Conservation (phyloP, 441 rosid genomes). For the Adansonia rubrostipa region DNA sequence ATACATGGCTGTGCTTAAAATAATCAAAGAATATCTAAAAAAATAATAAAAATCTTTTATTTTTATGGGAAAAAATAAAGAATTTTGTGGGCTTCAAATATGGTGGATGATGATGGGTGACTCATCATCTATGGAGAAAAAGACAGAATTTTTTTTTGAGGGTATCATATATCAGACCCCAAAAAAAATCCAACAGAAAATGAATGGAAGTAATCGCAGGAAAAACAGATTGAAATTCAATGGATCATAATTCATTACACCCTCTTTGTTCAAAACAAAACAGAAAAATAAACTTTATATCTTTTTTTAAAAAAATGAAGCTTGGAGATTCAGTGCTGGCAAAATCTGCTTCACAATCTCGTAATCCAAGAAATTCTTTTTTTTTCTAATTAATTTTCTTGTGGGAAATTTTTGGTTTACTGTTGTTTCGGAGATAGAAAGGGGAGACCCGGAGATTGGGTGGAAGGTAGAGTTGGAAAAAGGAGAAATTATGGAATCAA, state of each 20-base stretch:
- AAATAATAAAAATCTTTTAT: neutral
- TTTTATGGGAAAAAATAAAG: conserved; percentile 2
- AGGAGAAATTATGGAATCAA: neutral
- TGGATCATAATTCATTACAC: conserved; percentile 40
- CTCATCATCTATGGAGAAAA: conserved; percentile 27
- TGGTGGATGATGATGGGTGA: conserved; percentile 21
- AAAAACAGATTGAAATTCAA: conserved; percentile 44
- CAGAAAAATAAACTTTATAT: conserved; percentile 27
- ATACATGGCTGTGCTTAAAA: neutral
- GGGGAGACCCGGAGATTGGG: neutral
- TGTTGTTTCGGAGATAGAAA: neutral
- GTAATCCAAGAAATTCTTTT: conserved; percentile 9
- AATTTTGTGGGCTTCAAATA: conserved; percentile 11
- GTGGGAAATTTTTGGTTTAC: no score
- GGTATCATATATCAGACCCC: neutral
- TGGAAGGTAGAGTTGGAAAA: conserved; percentile 25
- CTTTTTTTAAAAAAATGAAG: conserved; percentile 20
- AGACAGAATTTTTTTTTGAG: conserved; percentile 15
- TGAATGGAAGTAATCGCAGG: conserved; percentile 45
- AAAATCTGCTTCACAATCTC: conserved; percentile 37
- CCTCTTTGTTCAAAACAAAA: conserved; percentile 16
- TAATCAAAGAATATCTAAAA: conserved; percentile 19
- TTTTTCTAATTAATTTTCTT: no score
- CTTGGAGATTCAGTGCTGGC: conserved; percentile 34
- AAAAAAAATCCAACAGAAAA: conserved; percentile 10